Conservation (phyloP, 75 land plant genomes). For the Pseudotsuga menziesii region DNA sequence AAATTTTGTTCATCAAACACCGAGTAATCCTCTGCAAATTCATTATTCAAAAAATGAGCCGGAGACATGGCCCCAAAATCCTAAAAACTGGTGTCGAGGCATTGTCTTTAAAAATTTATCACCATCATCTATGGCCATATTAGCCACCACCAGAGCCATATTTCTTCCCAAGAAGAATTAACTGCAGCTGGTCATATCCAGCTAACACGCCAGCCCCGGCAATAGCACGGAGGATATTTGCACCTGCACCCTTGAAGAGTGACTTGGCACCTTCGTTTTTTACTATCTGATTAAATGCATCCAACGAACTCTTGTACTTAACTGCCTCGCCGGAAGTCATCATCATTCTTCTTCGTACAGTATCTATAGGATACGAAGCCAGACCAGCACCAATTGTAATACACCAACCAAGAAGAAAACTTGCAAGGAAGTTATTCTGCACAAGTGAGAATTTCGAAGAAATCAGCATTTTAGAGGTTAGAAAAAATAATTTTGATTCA, state of each 20-base stretch:
- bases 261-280: slow-evolving; percentile 58
- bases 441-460: slow-evolving; percentile 4
- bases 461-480: background rate
- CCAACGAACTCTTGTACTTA: slow-evolving; percentile 65
- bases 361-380: slow-evolving; percentile 73
- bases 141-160: slow-evolving; percentile 66
- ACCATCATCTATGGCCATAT: background rate
- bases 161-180: slow-evolving; percentile 55
- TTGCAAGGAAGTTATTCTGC: slow-evolving; percentile 65
- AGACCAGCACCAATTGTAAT: slow-evolving; percentile 71
- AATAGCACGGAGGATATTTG: slow-evolving; percentile 67
- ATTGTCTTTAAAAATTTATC: background rate
- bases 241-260: slow-evolving; percentile 71
- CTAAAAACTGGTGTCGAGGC: background rate
- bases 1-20: too few relatives aligned
- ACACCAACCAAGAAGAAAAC: slow-evolving; percentile 68
- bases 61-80: background rate
- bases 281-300: slow-evolving; percentile 56
- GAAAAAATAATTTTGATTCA: slow-evolving; percentile 29
- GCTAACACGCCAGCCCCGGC: slow-evolving; percentile 76
- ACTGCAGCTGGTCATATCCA: slow-evolving; percentile 74
- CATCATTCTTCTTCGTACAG: slow-evolving; percentile 72
- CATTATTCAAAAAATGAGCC: background rate
- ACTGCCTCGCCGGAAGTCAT: slow-evolving; percentile 81
- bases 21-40: too few relatives aligned